Evolutionary conservation across 352 stramenopile species (phyloP).

Genomic region (Plasmopara muralis): DNA sequence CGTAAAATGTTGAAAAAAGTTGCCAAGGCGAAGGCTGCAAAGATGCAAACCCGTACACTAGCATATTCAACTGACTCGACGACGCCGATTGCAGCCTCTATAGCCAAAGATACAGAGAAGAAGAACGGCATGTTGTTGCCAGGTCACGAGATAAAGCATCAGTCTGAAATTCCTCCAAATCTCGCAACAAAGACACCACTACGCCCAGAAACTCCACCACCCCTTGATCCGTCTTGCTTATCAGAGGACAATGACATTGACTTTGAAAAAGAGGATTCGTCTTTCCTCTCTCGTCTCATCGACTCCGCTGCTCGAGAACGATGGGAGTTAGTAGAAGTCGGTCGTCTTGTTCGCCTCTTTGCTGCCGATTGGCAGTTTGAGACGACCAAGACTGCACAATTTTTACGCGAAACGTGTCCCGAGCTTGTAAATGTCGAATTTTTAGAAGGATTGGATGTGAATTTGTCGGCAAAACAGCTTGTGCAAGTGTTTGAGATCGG

Average conservation of each 20-base stretch:
- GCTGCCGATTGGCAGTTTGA: constrained; percentile 46
- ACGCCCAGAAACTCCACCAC: constrained; percentile 2
- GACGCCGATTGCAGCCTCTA: constrained; percentile 18
- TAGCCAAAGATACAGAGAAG: constrained; percentile 15
- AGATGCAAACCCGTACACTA: neutral
- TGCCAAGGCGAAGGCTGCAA: constrained; percentile 3
- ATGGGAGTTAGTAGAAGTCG: constrained; percentile 77
- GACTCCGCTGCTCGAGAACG: constrained; percentile 63
- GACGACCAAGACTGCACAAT: constrained; percentile 48
- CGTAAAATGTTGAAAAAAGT: constrained; percentile 13
- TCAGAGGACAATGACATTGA: constrained; percentile 14
- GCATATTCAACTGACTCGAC: neutral
- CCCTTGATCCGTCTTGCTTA: constrained; percentile 8
- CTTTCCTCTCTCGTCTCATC: constrained; percentile 70
- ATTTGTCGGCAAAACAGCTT: constrained; percentile 45
- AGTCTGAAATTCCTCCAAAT: neutral
- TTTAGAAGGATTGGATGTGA: constrained; percentile 64
- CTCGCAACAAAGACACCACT: neutral
- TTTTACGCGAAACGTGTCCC: constrained; percentile 52
- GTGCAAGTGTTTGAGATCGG: constrained; percentile 64
- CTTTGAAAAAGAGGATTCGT: constrained; percentile 11
- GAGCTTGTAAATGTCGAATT: constrained; percentile 85
- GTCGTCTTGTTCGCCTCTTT: constrained; percentile 76
- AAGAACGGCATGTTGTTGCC: constrained; percentile 21
- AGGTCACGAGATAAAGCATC: constrained; percentile 4